Conservation (phyloP, 148 eudicot genomes). For the Suaeda aralocaspica region DNA sequence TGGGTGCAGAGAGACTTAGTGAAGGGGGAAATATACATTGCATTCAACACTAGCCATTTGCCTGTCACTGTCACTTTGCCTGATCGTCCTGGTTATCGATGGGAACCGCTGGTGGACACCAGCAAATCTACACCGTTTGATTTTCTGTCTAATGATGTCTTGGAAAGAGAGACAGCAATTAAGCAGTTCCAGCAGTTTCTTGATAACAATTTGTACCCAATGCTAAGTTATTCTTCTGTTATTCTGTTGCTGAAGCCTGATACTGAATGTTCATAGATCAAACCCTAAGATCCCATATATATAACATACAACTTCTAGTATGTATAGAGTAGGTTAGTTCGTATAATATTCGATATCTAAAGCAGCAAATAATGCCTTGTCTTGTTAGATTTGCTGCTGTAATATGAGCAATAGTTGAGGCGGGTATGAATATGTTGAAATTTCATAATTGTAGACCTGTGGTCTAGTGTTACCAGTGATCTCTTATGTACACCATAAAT, state of each 20-base stretch:
- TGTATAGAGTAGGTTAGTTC: conserved; percentile 16
- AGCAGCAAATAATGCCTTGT: neutral
- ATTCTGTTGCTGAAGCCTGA: conserved; percentile 58
- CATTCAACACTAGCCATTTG: conserved; percentile 89
- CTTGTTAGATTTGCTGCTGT: neutral
- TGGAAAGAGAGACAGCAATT: conserved; percentile 48
- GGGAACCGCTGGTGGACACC: conserved; percentile 93
- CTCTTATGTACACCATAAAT: conserved; percentile 12
- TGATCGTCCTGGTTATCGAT: conserved; percentile 68
- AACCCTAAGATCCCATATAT: neutral
- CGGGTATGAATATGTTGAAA: neutral
- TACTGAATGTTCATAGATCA: conserved; percentile 12
- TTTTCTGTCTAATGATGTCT: conserved; percentile 56
- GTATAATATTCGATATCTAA: conserved; percentile 6
- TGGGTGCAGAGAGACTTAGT: conserved; percentile 65
- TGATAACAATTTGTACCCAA: conserved; percentile 72
- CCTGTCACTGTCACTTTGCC: conserved; percentile 62
- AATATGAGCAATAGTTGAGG: neutral
- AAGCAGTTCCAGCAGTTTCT: conserved; percentile 75
- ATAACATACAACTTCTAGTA: conserved; percentile 15
- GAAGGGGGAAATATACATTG: conserved; percentile 76
- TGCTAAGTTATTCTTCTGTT: conserved; percentile 92
- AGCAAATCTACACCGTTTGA: conserved; percentile 84
- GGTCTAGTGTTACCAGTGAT: conserved; percentile 5
- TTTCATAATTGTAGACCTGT: neutral